Base-by-base conservation (phyloP, 2,329 filamentous ascomycete genomes). In the Ceratocystis huliohia region DNA sequence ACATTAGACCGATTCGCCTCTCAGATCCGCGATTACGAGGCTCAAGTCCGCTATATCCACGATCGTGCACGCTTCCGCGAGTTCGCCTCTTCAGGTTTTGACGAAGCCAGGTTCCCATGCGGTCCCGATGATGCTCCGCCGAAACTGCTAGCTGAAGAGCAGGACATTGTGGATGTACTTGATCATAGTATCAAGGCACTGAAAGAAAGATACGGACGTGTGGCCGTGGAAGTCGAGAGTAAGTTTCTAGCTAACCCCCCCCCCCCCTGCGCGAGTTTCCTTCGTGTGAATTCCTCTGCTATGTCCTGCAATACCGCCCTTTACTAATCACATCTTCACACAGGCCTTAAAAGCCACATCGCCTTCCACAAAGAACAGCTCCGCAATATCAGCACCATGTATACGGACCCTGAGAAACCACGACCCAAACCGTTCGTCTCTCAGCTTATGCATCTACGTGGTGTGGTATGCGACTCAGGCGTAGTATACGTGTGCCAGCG, bases 401-500 rank as follows among this genome's bases (percentile, higher is more conserved):
- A 78, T 15, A 78, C 77, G 2, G 70, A 73, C 5, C 76, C 77
- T 1, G 70, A 76, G 64, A 77, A 77, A 68, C 74, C 73, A 20
- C 73, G 76, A 3, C 71, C 74, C 17, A 71, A 71, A 33, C 75
- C 77, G 10, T 75, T 79, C 73, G 72, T 70, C 2, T 77, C 76
- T 71, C 77, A 79, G 63, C 78, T 75, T 66, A 83, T 81, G 66
- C 73, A 77, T 1, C 76, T 84, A 3, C 79, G 81, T 45, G 82
- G 82, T 30, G 76, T 84, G 25, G 79, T 77, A 15, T 79, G 78
- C 13, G 75, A 75, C 0, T 73, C 74, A 13, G 77, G 80, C 63
- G 73, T 81, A 1, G 75, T 80, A 8, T 84, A 82, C 69, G 74
- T 84, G 44, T 82, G 81, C 70, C 76, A 75, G 67, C 75, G 78